Evolutionary conservation across 1,139 yeast species (phyloP).

Genomic region (Saccharomycopsis hybrid): DNA sequence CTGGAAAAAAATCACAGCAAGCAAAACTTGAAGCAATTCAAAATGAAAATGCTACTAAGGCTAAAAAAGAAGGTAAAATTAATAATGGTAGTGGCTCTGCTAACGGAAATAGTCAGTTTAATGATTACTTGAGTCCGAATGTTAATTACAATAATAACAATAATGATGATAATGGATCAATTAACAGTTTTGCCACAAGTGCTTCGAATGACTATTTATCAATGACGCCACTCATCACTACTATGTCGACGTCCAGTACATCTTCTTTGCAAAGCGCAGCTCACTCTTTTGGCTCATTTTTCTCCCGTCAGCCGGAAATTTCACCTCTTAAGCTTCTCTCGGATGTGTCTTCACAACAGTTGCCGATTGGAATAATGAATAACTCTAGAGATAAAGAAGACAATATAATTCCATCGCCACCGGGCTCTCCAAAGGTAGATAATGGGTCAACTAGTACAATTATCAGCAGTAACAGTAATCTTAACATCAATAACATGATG

Average conservation of each 20-base stretch:
- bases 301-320: constrained; percentile 9
- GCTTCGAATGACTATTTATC: constrained; percentile 8
- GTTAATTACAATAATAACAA: too few species aligned
- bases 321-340: constrained; percentile 18
- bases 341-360: constrained; percentile 20
- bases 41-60: too few species aligned
- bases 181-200: constrained; percentile 17
- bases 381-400: background rate
- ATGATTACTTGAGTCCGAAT: background rate
- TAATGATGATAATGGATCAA: constrained; percentile 12
- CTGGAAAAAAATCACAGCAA: constrained; percentile 17
- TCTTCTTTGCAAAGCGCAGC: constrained; percentile 21
- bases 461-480: constrained; percentile 10
- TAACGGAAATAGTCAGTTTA: background rate
- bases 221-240: constrained; percentile 17
- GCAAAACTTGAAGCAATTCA: constrained; percentile 1
- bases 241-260: constrained; percentile 20
- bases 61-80: background rate
- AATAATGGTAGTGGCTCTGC: background rate
- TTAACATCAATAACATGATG: constrained; percentile 2
- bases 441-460: background rate
- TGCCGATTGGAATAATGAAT: constrained; percentile 10
- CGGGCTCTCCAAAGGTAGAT: constrained; percentile 16
- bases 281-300: constrained; percentile 20
- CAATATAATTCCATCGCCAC: constrained; percentile 11